Evolutionary conservation across 495 filamentous ascomycete genomes (phyloP).

Genomic region (Aspergillus cristatus): DNA sequence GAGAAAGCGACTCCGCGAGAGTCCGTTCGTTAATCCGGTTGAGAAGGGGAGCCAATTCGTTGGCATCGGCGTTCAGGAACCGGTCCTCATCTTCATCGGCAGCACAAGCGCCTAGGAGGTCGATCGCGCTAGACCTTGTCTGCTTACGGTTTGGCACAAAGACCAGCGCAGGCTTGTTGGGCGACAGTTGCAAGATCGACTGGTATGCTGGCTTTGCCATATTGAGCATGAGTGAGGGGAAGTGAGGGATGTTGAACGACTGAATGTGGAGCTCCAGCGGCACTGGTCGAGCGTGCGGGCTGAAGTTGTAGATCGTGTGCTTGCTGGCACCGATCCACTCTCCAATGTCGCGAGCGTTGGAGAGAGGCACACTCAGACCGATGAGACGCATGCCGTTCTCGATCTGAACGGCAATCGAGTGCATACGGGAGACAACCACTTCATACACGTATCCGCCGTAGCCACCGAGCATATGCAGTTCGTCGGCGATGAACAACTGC

Average conservation of each 20-base stretch:
- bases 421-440: constrained; percentile 93
- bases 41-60: constrained; percentile 74
- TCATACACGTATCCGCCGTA: constrained; percentile 87
- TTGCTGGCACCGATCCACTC: constrained; percentile 99
- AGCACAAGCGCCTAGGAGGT: constrained; percentile 73
- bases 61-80: constrained; percentile 72
- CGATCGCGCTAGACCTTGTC: constrained; percentile 77
- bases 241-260: constrained; percentile 91
- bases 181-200: constrained; percentile 72
- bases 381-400: constrained; percentile 80
- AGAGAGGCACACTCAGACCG: constrained; percentile 83
- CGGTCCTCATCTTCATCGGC: constrained; percentile 90
- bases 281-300: constrained; percentile 75
- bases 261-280: constrained; percentile 93
- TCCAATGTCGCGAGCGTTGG: constrained; percentile 85
- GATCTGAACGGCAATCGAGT: constrained; percentile 84
- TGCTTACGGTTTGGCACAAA: constrained; percentile 94
- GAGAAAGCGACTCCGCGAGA: constrained; percentile 82
- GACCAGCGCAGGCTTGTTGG: constrained; percentile 79
- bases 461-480: constrained; percentile 93
- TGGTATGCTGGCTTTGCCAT: constrained; percentile 93
- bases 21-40: constrained; percentile 74
- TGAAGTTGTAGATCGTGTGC: constrained; percentile 98
- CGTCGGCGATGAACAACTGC: constrained; percentile 89
- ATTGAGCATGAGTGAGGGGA: constrained; percentile 93